Conservation (phyloP, 1,284 basidiomycete genomes). For the Bondarzewia mesenterica region DNA sequence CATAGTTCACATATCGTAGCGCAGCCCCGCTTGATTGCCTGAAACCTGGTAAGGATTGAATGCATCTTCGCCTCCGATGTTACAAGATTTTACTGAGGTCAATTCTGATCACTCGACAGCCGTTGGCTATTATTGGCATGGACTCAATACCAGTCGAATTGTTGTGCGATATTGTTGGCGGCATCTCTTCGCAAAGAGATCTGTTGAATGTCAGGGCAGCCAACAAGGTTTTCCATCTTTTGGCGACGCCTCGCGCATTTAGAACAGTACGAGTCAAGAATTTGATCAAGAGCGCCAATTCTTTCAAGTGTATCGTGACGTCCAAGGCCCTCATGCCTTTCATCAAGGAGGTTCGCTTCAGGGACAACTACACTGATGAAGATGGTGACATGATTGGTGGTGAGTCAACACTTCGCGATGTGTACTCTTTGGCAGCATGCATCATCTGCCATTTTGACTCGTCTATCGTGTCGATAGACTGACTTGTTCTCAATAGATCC, state of each 20-base stretch:
- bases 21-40: no score
- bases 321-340: neutral
- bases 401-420: neutral
- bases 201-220: neutral
- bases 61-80: neutral
- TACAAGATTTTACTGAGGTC: no score
- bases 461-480: no score
- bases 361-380: neutral
- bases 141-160: neutral
- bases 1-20: no score
- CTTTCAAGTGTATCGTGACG: neutral
- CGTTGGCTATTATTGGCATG: neutral
- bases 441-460: neutral
- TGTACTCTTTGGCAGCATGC: neutral
- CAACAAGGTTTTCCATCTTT: neutral
- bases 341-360: neutral
- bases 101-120: no score
- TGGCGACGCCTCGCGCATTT: neutral
- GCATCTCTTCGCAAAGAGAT: neutral
- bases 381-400: neutral
- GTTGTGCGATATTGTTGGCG: neutral
- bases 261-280: neutral
- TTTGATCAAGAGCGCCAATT: neutral
- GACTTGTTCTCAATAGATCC: no score
- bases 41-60: no score